Conservation (phyloP, 192 early-diverging fungal genomes). For the Gonapodya sp. region DNA sequence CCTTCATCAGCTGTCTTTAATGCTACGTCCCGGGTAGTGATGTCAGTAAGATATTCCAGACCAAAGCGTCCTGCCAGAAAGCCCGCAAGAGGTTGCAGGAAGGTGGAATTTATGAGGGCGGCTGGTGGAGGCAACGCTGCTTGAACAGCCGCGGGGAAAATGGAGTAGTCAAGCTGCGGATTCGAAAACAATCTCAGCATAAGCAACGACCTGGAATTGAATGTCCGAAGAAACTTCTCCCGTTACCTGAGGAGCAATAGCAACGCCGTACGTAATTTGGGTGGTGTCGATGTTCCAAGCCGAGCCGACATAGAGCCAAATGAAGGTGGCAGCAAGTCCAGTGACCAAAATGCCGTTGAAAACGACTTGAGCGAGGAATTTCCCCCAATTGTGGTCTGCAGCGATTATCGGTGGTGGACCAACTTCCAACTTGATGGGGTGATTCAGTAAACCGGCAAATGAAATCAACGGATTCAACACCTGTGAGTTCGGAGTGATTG, state of each 20-base stretch:
- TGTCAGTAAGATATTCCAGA: neutral
- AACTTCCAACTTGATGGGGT: neutral
- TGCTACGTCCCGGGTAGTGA: neutral
- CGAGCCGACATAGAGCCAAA: slow-evolving; percentile 1
- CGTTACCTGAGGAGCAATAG: neutral
- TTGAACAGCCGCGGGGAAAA: neutral
- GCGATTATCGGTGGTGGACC: slow-evolving; percentile 3
- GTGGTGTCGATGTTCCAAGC: slow-evolving; percentile 1
- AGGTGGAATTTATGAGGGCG: neutral
- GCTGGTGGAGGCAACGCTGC: neutral
- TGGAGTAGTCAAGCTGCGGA: slow-evolving; percentile 1
- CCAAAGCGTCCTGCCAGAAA: neutral
- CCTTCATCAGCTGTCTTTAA: neutral
- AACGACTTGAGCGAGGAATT: neutral
- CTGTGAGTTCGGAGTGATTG: neutral
- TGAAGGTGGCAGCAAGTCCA: neutral
- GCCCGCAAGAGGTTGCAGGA: neutral
- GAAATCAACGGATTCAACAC: neutral
- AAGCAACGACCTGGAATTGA: neutral
- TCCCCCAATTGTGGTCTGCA: neutral
- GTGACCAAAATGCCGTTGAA: neutral
- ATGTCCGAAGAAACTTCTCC: no score
- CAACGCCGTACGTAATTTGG: neutral
- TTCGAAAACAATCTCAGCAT: neutral
- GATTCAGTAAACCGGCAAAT: neutral